Conservation (phyloP, 345 rosid genomes). For the Mercurialis annua region DNA sequence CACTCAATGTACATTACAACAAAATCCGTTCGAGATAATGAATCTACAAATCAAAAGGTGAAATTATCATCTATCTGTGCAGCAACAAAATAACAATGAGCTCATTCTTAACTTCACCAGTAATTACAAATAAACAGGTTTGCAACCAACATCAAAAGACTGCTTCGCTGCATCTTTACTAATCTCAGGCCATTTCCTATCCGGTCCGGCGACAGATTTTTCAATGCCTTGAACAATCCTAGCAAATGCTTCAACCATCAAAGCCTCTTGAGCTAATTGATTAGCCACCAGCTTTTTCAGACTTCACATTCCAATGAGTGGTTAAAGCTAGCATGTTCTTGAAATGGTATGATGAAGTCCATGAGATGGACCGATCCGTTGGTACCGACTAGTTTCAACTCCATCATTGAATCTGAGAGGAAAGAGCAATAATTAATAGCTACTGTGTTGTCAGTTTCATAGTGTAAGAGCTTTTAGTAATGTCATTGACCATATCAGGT, state of each 20-base stretch:
- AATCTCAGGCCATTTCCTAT: conserved; percentile 50
- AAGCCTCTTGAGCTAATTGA: conserved; percentile 55
- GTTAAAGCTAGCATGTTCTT: conserved; percentile 48
- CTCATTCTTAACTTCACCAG: no score
- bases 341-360: conserved; percentile 56
- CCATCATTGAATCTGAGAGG: conserved; percentile 43
- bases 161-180: conserved; percentile 56
- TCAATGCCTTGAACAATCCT: conserved; percentile 38
- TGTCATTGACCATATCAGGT: conserved; percentile 40
- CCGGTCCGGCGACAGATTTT: conserved; percentile 24
- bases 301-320: conserved; percentile 56
- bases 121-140: conserved; percentile 38
- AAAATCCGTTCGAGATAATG: no score
- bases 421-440: conserved; percentile 64
- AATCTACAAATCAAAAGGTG: no score
- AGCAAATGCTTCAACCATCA: conserved; percentile 52
- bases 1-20: no score
- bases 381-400: conserved; percentile 43
- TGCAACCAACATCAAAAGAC: conserved; percentile 55
- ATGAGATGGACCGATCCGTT: conserved; percentile 45
- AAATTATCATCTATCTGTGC: no score
- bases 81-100: no score
- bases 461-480: conserved; percentile 49
- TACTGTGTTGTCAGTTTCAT: conserved; percentile 23
- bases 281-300: conserved; percentile 39